Percentiles rank a stretch among this genome's conserved stretches.
These are phyloP conservation scores for Suillus americanus DNA, from an alignment of 768 basidiomycete genomes.

Conservation along the genomic window DNA sequence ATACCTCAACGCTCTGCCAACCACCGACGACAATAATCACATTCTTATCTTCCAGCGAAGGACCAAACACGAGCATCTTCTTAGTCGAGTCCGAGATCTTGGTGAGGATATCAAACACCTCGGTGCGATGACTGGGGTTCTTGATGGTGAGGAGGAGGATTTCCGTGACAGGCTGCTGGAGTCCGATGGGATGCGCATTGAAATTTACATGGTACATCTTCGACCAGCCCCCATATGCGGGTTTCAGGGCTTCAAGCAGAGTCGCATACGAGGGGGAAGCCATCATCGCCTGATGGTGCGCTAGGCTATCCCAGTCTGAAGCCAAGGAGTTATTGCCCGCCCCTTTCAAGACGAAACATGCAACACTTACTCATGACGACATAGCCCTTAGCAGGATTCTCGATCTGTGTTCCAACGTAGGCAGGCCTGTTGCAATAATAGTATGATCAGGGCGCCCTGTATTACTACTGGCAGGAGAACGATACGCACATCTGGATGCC, in stretches of 20 bases:
- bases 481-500: conserved; percentile 18
- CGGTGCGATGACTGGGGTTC: conserved; percentile 19
- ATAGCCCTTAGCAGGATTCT: conserved; percentile 14
- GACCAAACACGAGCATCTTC: conserved; percentile 20
- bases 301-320: conserved; percentile 28
- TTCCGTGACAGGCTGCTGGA: conserved; percentile 24
- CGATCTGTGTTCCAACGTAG: conserved; percentile 22
- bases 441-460: neutral
- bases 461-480: neutral
- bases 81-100: conserved; percentile 14
- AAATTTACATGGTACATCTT: conserved; percentile 25
- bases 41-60: conserved; percentile 21
- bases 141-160: conserved; percentile 21
- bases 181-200: conserved; percentile 11
- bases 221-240: conserved; percentile 6
- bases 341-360: neutral
- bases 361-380: conserved; percentile 19
- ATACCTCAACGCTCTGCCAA: conserved; percentile 26
- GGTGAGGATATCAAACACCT: conserved; percentile 14
- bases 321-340: neutral
- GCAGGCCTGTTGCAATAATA: conserved; percentile 13
- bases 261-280: conserved; percentile 1
- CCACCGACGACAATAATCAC: conserved; percentile 20
- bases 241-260: conserved; percentile 10
- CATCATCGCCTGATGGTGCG: conserved; percentile 18